These are phyloP conservation scores for Yamadazyma tumulicola DNA, from an alignment of 805 yeast genomes.

Conservation along the genomic window DNA sequence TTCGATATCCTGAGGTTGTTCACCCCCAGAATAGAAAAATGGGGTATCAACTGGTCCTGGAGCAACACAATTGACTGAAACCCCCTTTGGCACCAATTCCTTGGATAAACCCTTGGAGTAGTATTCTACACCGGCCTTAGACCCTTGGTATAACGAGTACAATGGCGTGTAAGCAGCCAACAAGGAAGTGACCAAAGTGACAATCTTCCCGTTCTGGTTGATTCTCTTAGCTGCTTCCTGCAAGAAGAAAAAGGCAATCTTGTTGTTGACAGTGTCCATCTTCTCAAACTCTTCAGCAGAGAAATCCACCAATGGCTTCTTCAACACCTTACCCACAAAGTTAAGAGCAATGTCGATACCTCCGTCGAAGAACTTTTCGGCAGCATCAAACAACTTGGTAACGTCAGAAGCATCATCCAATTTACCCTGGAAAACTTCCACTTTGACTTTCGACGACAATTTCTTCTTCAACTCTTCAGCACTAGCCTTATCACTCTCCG, in stretches of 20 bases:
- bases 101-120: slow-evolving; percentile 53
- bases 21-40: slow-evolving; percentile 57
- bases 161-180: slow-evolving; percentile 61
- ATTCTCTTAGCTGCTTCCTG: slow-evolving; percentile 52
- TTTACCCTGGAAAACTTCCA: slow-evolving; percentile 40
- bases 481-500: slow-evolving; percentile 38
- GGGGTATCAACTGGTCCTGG: slow-evolving; percentile 72
- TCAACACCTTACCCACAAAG: slow-evolving; percentile 64
- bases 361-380: slow-evolving; percentile 43
- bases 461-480: slow-evolving; percentile 29
- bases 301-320: slow-evolving; percentile 54
- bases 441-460: slow-evolving; percentile 37
- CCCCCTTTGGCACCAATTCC: slow-evolving; percentile 44
- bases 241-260: slow-evolving; percentile 58
- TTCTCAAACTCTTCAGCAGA: slow-evolving; percentile 52
- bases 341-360: slow-evolving; percentile 60
- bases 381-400: slow-evolving; percentile 43
- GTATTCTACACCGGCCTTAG: slow-evolving; percentile 54
- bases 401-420: slow-evolving; percentile 41
- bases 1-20: slow-evolving; percentile 54
- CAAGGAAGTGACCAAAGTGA: slow-evolving; percentile 58
- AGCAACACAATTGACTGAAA: slow-evolving; percentile 54
- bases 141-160: slow-evolving; percentile 53
- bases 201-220: slow-evolving; percentile 50
- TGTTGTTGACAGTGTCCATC: slow-evolving; percentile 54